phyloP scores from a whole-genome alignment of 1,284 basidiomycete species.

The Garcileccinum viscosum region DNA sequence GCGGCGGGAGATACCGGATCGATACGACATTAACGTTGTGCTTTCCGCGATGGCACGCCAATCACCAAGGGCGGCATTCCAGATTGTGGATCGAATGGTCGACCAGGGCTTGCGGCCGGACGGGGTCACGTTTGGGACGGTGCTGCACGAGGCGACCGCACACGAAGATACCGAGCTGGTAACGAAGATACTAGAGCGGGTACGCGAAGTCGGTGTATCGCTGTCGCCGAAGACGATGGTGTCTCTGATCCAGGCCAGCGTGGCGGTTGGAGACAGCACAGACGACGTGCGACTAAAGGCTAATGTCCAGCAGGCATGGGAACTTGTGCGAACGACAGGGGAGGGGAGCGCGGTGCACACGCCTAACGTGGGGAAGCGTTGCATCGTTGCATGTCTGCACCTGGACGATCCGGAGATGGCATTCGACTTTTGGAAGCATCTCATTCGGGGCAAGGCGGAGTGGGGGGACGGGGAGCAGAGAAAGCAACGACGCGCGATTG shows the following conservation, averaged over 20 bases:
- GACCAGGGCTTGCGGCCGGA: slow-evolving; percentile 55
- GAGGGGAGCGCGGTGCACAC: slow-evolving; percentile 46
- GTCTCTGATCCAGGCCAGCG: slow-evolving; percentile 52
- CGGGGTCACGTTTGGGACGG: slow-evolving; percentile 60
- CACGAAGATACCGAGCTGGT: slow-evolving; percentile 53
- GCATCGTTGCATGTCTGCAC: slow-evolving; percentile 56
- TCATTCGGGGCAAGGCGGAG: slow-evolving; percentile 53
- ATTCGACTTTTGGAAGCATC: slow-evolving; percentile 62
- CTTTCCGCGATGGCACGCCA: slow-evolving; percentile 59
- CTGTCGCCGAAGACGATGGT: slow-evolving; percentile 56
- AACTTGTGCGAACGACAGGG: slow-evolving; percentile 48
- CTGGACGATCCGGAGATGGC: slow-evolving; percentile 57
- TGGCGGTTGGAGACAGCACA: slow-evolving; percentile 36
- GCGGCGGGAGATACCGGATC: slow-evolving; percentile 61
- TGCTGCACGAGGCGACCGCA: slow-evolving; percentile 60
- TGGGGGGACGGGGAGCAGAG: slow-evolving; percentile 56
- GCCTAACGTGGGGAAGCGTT: slow-evolving; percentile 54
- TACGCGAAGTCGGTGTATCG: slow-evolving; percentile 41
- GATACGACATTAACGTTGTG: slow-evolving; percentile 67
- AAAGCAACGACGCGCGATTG: slow-evolving; percentile 49
- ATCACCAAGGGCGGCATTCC: slow-evolving; percentile 51
- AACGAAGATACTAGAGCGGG: slow-evolving; percentile 47
- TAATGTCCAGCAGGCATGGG: slow-evolving; percentile 50
- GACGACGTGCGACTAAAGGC: slow-evolving; percentile 33
- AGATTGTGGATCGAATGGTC: slow-evolving; percentile 56